phyloP scores from a whole-genome alignment of 2,329 filamentous ascomycete species.

The Orbilia ellipsospora region DNA sequence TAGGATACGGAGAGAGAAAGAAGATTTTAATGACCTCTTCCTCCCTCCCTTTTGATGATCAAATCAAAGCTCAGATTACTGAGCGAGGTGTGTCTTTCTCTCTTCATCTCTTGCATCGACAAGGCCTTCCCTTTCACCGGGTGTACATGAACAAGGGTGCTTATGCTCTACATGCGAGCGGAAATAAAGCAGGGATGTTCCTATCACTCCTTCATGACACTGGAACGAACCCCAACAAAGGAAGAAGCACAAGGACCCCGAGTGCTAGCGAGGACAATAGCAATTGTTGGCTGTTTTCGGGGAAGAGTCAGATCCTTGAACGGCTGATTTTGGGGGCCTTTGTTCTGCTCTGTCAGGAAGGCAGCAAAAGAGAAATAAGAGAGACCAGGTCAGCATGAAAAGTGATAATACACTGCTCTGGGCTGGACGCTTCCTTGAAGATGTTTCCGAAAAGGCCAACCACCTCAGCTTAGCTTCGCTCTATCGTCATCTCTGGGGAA shows the following conservation, averaged over 20 bases:
- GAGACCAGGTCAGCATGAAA: background rate
- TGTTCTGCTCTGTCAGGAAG: conserved; percentile 30
- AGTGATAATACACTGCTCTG: background rate
- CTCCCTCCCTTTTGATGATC: background rate
- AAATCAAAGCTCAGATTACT: conserved; percentile 1
- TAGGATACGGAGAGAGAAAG: conserved; percentile 25
- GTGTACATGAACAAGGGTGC: conserved; percentile 31
- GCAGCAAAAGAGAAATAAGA: conserved; percentile 7
- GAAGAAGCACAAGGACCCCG: conserved; percentile 41
- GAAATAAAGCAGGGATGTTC: conserved; percentile 51
- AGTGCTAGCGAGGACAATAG: conserved; percentile 52
- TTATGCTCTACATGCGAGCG: conserved; percentile 51
- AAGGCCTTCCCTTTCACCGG: conserved; percentile 15
- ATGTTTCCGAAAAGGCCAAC: background rate
- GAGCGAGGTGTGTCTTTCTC: conserved; percentile 9
- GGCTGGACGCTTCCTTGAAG: background rate
- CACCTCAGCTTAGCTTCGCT: background rate
- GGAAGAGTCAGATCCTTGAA: conserved; percentile 35
- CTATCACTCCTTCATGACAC: conserved; percentile 28
- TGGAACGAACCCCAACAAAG: conserved; percentile 19
- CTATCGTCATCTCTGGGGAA: background rate
- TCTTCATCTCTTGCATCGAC: conserved; percentile 27
- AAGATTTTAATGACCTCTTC: background rate
- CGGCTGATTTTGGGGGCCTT: conserved; percentile 42
- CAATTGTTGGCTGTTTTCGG: conserved; percentile 49